Evolutionary conservation across 192 early-diverging fungal species (phyloP).

Genomic region (Piromyces sp.): DNA sequence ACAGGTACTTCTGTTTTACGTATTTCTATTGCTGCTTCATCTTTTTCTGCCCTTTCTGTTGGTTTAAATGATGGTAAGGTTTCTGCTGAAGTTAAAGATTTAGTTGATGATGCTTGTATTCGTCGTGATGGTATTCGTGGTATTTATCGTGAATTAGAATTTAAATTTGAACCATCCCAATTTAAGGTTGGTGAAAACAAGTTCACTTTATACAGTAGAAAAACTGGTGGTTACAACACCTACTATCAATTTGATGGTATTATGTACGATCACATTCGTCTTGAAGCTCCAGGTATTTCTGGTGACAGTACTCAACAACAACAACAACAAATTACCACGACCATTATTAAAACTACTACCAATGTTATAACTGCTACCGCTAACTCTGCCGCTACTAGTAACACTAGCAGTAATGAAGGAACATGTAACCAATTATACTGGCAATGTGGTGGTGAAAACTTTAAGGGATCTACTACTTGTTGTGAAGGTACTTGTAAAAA

Average conservation of each 20-base stretch:
- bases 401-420: not conserved
- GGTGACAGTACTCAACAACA: too few relatives aligned
- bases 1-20: not conserved
- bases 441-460: not conserved
- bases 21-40: not conserved
- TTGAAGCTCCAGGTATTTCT: not conserved
- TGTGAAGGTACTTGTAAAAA: not conserved
- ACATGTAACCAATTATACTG: not conserved
- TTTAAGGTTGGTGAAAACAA: not conserved
- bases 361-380: too few relatives aligned
- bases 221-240: not conserved
- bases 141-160: not conserved
- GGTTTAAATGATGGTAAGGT: not conserved
- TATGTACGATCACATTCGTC: not conserved
- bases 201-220: not conserved
- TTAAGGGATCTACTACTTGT: not conserved
- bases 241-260: not conserved
- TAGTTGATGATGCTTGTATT: not conserved
- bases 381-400: not conserved
- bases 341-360: not conserved
- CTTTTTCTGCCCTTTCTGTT: not conserved
- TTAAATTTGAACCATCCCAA: not conserved
- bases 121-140: not conserved
- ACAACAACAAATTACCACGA: not conserved
- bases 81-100: not conserved